Evolutionary conservation across 2,329 filamentous ascomycete species (phyloP).

Genomic region (Xylaria sp.): DNA sequence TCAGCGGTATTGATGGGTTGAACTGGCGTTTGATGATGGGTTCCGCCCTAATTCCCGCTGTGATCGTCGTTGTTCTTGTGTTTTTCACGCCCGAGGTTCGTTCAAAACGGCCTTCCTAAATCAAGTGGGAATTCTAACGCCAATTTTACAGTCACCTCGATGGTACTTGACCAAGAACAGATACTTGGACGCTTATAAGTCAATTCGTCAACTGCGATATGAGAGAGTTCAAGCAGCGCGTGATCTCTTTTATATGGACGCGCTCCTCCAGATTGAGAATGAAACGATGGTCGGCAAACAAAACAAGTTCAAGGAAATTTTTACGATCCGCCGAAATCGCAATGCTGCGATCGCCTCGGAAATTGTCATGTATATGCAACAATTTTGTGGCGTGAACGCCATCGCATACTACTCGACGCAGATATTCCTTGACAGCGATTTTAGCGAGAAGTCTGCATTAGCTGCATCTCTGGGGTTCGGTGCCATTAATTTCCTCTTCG

Average conservation of each 20-base stretch:
- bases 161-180: conserved; percentile 60
- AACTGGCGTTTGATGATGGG: conserved; percentile 77
- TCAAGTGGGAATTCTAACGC: conserved; percentile 20
- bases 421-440: conserved; percentile 67
- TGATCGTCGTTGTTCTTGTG: conserved; percentile 65
- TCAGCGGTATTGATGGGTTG: conserved; percentile 61
- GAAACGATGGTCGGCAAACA: conserved; percentile 60
- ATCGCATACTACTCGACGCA: conserved; percentile 64
- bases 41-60: conserved; percentile 70
- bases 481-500: conserved; percentile 72
- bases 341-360: conserved; percentile 69
- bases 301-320: conserved; percentile 64
- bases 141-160: conserved; percentile 42
- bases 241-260: conserved; percentile 67
- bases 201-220: conserved; percentile 60
- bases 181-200: conserved; percentile 58
- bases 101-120: background rate
- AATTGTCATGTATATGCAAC: conserved; percentile 75
- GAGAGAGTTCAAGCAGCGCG: conserved; percentile 65
- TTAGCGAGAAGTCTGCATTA: conserved; percentile 62
- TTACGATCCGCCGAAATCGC: conserved; percentile 70
- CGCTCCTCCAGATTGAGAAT: conserved; percentile 66
- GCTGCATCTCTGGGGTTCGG: conserved; percentile 71
- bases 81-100: conserved; percentile 55
- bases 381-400: conserved; percentile 62